These are phyloP conservation scores for Heterobasidion occidentale DNA, from an alignment of 1,284 basidiomycete genomes.

Conservation along the genomic window DNA sequence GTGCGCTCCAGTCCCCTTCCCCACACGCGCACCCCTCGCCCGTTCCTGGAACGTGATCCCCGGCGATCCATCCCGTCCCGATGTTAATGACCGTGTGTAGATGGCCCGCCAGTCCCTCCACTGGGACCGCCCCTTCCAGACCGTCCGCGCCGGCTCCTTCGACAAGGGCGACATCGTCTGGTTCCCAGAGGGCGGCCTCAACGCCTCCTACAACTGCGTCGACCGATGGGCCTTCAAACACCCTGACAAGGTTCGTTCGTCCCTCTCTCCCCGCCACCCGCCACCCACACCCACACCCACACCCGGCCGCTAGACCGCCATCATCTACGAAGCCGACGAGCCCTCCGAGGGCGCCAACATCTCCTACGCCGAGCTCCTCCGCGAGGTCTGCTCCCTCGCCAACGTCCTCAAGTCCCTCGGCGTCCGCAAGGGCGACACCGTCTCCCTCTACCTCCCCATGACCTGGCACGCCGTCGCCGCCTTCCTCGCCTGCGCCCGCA, in stretches of 20 bases:
- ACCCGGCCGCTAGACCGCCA: constrained; percentile 55
- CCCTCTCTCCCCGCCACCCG: constrained; percentile 5
- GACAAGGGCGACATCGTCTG: constrained; percentile 86
- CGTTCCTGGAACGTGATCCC: not conserved
- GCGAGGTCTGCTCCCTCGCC: constrained; percentile 84
- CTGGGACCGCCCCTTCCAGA: constrained; percentile 92
- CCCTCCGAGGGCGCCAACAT: constrained; percentile 76
- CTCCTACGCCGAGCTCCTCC: constrained; percentile 81
- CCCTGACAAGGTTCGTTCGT: constrained; percentile 69
- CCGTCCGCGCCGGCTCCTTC: constrained; percentile 82
- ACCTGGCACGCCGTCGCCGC: constrained; percentile 92
- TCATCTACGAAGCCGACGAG: constrained; percentile 99
- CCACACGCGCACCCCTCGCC: too few species aligned
- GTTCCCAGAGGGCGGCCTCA: constrained; percentile 89
- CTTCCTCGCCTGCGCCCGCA: constrained; percentile 95
- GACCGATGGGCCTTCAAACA: constrained; percentile 92
- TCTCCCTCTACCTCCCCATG: constrained; percentile 87
- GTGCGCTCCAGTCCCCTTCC: constrained; percentile 38
- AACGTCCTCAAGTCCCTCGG: constrained; percentile 90
- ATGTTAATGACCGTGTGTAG: constrained; percentile 27
- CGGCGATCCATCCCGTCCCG: not conserved
- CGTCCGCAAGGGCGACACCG: constrained; percentile 94
- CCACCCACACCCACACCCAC: constrained; percentile 1
- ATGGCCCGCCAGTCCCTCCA: constrained; percentile 75
- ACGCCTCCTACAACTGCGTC: constrained; percentile 96